phyloP scores from a whole-genome alignment of 495 filamentous ascomycete genomes.

The Lindgomyces ingoldianus region DNA sequence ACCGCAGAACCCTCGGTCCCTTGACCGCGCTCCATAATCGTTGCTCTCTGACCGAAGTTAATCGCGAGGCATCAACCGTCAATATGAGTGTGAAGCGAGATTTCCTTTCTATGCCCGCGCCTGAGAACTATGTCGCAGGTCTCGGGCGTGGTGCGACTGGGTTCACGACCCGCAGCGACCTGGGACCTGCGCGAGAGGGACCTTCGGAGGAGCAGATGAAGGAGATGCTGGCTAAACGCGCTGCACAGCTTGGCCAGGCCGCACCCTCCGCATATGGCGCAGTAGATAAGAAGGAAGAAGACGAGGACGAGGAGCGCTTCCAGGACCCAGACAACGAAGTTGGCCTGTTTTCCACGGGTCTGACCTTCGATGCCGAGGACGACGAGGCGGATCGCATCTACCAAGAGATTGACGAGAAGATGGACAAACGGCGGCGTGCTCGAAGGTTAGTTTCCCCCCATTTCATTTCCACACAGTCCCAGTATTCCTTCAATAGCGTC shows the following conservation, averaged over 20 bases:
- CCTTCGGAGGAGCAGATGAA: slow-evolving; percentile 98
- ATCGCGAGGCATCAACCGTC: not conserved
- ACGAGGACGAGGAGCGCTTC: slow-evolving; percentile 80
- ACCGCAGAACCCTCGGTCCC: no score
- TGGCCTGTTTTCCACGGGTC: slow-evolving; percentile 88
- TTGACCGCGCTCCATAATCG: not conserved
- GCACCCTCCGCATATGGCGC: slow-evolving; percentile 77
- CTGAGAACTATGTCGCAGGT: slow-evolving; percentile 98
- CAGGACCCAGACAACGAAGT: slow-evolving; percentile 98
- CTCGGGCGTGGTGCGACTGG: slow-evolving; percentile 96
- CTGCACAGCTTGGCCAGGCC: slow-evolving; percentile 78
- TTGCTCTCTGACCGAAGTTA: not conserved
- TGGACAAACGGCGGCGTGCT: slow-evolving; percentile 81
- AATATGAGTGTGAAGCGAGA: slow-evolving; percentile 73
- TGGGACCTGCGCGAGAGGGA: slow-evolving; percentile 93
- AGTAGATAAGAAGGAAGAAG: slow-evolving; percentile 70
- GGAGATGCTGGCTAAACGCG: slow-evolving; percentile 89
- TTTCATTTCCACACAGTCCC: slow-evolving; percentile 25
- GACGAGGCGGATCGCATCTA: slow-evolving; percentile 97
- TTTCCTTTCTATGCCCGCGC: slow-evolving; percentile 86
- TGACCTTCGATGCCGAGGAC: slow-evolving; percentile 86
- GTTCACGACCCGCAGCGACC: slow-evolving; percentile 95
- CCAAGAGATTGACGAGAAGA: slow-evolving; percentile 91
- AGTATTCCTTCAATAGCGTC: slow-evolving; percentile 23
- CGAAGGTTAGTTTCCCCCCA: slow-evolving; percentile 76